phyloP scores from a whole-genome alignment of 352 stramenopile genomes.

The Globisporangium okanoganense region DNA sequence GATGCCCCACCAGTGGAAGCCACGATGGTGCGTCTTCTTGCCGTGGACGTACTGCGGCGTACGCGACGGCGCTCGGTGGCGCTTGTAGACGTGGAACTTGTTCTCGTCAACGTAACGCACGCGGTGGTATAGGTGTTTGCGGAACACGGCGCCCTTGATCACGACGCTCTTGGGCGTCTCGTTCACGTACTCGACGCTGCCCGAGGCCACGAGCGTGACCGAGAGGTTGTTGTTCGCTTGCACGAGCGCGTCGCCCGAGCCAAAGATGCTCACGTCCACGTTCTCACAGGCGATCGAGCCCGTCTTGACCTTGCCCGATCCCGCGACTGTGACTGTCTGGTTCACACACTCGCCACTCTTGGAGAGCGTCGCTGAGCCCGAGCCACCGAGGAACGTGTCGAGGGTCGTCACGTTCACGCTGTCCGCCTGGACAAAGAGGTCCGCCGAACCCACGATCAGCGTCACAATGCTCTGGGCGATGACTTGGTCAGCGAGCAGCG shows the following conservation, averaged over 20 bases:
- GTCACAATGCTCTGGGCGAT: background rate
- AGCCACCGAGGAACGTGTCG: background rate
- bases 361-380: background rate
- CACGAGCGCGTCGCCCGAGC: slow-evolving; percentile 8
- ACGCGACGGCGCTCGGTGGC: background rate
- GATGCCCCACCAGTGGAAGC: slow-evolving; percentile 2
- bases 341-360: background rate
- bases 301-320: slow-evolving; percentile 3
- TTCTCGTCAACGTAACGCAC: background rate
- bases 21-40: background rate
- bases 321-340: background rate
- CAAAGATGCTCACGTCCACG: slow-evolving; percentile 4
- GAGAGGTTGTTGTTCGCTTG: slow-evolving; percentile 6
- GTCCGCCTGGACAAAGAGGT: slow-evolving; percentile 2
- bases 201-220: background rate
- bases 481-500: background rate
- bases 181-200: slow-evolving; percentile 10
- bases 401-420: background rate
- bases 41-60: background rate
- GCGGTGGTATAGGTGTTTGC: background rate
- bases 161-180: background rate
- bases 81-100: slow-evolving; percentile 8
- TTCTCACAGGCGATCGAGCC: slow-evolving; percentile 5
- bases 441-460: background rate
- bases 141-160: background rate